Evolutionary conservation across 306 rosid genomes (phyloP), one percentile per base, ranked within the genome.

Genomic region (Oxytropis ochrocephala): DNA sequence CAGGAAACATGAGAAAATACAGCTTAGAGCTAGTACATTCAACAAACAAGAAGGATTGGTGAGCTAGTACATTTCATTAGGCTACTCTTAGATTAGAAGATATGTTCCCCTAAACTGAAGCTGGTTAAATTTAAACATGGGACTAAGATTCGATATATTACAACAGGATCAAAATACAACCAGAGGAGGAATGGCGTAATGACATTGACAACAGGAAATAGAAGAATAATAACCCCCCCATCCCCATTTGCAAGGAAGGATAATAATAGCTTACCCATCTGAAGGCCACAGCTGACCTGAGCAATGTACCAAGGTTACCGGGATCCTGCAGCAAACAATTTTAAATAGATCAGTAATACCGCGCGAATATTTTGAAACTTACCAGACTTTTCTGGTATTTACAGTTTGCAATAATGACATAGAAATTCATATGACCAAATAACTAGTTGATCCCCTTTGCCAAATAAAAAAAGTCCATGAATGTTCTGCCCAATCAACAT

Each of bases 241-340:
- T 33, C 38, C 8, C 38, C 8, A 33, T 8, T 1, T 33, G 38
- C 12, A 32, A 13, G 4, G 52, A 19, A 56, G 66, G 53, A 77
- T 67, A 52, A 24, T 33, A 76, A 70, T 53, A 73, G 36, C 91
- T 85, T 79, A 90, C 97, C 98, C 97, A 94, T 83, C 80, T 80
- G 73, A 94, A 94, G 75, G 98, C 92, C 76, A 85, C 76, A 24
- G 97, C 97, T 39, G 97, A 85, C 77, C 98, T 84, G 79, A 94
- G 86, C 72, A 90, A 79, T 1, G 98, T 84, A 55, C 97, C 98
- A 12, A 94, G 96, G 80, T 90, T 94, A 50, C 96, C 97, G 12
- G 90, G 96, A 77, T 94, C 98, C 98, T 90, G 89, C 91, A 85
- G 73, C 32, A 61, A 79, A 73, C 32, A 62, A 63, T 13, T 66